A percentile compares a stretch with the other conserved stretches of the same genome.
These are phyloP conservation scores for Diaporthe helianthi DNA, from an alignment of 2,329 filamentous ascomycete species.

Conservation along the genomic window DNA sequence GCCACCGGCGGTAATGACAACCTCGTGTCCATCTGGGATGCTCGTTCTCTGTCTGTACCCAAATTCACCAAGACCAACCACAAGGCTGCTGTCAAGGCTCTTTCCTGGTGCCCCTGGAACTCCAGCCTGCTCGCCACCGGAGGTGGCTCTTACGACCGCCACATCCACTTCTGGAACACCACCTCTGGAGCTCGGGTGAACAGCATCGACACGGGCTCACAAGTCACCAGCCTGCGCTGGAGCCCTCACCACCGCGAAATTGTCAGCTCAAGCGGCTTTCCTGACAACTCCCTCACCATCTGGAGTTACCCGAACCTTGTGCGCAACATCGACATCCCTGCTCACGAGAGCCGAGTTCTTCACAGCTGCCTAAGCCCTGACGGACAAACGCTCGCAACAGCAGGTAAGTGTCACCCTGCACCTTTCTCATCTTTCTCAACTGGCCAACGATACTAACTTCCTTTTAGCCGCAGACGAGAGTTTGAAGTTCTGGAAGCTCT, in stretches of 20 bases:
- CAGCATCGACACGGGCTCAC: conserved; percentile 97
- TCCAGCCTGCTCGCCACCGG: conserved; percentile 95
- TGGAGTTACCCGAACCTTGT: conserved; percentile 98
- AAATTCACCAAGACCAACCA: conserved; percentile 99
- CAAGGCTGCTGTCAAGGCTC: conserved; percentile 96
- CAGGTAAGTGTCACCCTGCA: conserved; percentile 60
- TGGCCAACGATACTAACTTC: conserved; percentile 41
- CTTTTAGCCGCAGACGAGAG: conserved; percentile 84
- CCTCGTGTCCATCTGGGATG: conserved; percentile 98
- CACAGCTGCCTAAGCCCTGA: conserved; percentile 98
- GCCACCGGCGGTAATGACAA: conserved; percentile 99
- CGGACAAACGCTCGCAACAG: conserved; percentile 96
- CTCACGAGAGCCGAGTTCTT: conserved; percentile 94
- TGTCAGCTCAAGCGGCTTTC: conserved; percentile 95
- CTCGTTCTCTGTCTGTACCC: conserved; percentile 87
- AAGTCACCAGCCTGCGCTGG: conserved; percentile 96
- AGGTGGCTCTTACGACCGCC: conserved; percentile 93
- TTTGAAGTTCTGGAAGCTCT: conserved; percentile 99
- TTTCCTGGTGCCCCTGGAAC: conserved; percentile 99
- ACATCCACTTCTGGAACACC: conserved; percentile 99
- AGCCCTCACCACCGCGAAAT: conserved; percentile 98
- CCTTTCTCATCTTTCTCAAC: not conserved
- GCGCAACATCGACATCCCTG: conserved; percentile 96
- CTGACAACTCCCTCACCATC: conserved; percentile 98
- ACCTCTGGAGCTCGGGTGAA: conserved; percentile 97